Evolutionary conservation across 208 protist genomes (phyloP).

Genomic region (Leishmania major): DNA sequence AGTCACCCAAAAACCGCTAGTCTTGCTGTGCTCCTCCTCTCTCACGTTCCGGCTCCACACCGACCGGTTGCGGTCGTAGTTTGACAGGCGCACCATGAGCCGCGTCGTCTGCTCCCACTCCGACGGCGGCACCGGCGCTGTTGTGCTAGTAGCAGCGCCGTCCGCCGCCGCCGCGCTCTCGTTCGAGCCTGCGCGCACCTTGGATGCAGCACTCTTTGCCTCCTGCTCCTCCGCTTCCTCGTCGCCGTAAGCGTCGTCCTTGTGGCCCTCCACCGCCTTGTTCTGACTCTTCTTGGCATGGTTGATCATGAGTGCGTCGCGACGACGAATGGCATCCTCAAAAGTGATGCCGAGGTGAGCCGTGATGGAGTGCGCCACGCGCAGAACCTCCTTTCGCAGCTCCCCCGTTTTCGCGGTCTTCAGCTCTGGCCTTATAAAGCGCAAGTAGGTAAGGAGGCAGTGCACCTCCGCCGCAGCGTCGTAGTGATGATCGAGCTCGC

Average conservation of each 20-base stretch:
- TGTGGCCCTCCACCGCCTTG: conserved; percentile 20
- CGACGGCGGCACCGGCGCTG: conserved; percentile 1
- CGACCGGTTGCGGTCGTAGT: conserved; percentile 53
- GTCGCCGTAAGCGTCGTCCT: conserved; percentile 34
- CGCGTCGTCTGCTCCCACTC: conserved; percentile 57
- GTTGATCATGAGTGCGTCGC: conserved; percentile 80
- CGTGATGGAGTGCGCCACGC: conserved; percentile 69
- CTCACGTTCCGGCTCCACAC: conserved; percentile 76
- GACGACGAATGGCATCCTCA: conserved; percentile 68
- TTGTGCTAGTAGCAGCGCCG: background rate
- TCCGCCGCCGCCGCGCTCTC: background rate
- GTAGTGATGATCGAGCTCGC: conserved; percentile 94
- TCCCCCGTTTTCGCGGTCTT: conserved; percentile 27
- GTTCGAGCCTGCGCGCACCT: background rate
- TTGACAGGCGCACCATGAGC: conserved; percentile 48
- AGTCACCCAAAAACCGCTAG: conserved; percentile 81
- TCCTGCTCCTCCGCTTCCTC: conserved; percentile 17
- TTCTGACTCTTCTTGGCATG: conserved; percentile 41
- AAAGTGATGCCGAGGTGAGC: conserved; percentile 70
- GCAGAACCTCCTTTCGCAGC: conserved; percentile 59
- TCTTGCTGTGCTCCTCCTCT: conserved; percentile 40
- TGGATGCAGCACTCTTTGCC: background rate
- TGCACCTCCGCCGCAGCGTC: conserved; percentile 93
- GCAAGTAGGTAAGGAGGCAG: conserved; percentile 77
- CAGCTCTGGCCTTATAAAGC: conserved; percentile 67